These are phyloP conservation scores for Henckelia pumila DNA, from an alignment of 257 asterid genomes.

Conservation along the genomic window DNA sequence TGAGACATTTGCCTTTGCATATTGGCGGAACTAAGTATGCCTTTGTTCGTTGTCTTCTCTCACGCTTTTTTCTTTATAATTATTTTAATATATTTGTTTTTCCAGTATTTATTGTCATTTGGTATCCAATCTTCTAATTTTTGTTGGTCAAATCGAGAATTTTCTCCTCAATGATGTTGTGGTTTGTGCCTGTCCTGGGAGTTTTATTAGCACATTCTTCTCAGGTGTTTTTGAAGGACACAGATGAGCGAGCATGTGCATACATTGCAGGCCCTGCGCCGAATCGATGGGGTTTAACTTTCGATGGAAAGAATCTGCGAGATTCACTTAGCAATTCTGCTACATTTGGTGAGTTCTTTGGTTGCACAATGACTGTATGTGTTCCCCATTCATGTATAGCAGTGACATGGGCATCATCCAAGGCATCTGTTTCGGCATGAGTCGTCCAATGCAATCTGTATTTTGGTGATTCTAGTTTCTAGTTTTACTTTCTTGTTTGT, in stretches of 20 bases:
- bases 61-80: constrained; percentile 7
- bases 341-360: constrained; percentile 50
- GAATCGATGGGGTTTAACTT: constrained; percentile 95
- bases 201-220: constrained; percentile 28
- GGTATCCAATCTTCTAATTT: constrained; percentile 2
- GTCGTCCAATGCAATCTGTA: neutral
- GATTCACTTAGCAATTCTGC: constrained; percentile 45
- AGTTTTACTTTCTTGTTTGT: neutral
- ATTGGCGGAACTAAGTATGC: neutral
- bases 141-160: neutral
- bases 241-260: constrained; percentile 99
- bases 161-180: neutral
- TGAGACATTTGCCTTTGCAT: neutral
- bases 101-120: too few relatives aligned
- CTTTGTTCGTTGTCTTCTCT: neutral
- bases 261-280: constrained; percentile 99
- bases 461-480: neutral
- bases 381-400: constrained; percentile 11
- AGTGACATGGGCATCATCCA: constrained; percentile 7
- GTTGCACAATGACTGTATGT: neutral
- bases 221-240: constrained; percentile 93
- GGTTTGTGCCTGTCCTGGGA: constrained; percentile 16
- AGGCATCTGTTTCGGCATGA: constrained; percentile 9
- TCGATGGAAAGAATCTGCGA: constrained; percentile 76
- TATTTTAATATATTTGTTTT: too few relatives aligned